Evolutionary conservation across 257 asterid species (phyloP), one percentile per base, ranked within the genome.

Genomic region (Capsicum baccatum): DNA sequence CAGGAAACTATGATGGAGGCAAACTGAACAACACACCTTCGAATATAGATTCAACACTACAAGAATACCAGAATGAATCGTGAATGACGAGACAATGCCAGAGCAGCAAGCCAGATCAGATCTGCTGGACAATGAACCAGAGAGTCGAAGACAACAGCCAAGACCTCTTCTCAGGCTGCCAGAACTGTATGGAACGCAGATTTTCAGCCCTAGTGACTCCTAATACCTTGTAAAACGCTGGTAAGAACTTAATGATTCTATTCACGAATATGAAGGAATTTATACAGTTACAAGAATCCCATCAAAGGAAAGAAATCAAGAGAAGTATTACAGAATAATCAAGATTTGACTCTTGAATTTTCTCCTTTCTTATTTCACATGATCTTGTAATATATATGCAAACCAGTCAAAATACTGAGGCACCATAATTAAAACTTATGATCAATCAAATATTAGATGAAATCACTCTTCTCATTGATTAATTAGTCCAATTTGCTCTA

Each of bases 291-390:
- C 66, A 60, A 60, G 35, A n/a, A 60, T 17, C 33, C 35, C 8
- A 60, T 60, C 12, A 0, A 60, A n/a, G 35, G 35, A 60, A 60
- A 60, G 12, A n/a, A 60, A 60, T 60, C 13, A 60, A 70, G 56
- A 17, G 11, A 70, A 17, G 88, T 92, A n/a, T 87, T 92, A 17
- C 92, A 92, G 88, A 15, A 10, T 21, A 15, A 21, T 63, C 69
- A 63, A 0, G 69, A 63, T 63, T 21, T 11, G 70, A 26, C 42
- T 63, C 8, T 63, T 26, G 70, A 10, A 42, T 8, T 63, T 21
- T 63, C 16, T 63, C 42, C 4, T 63, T 60, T 63, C 70, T 26
- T 63, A 1, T 11, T 63, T 63, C 42, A 11, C 70, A 63, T 26
- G 5, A 26, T 63, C 70, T 63, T 63, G 44, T 3, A 3, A 39